A percentile compares a stretch with the other conserved stretches of the same genome.
phyloP scores from a whole-genome alignment of 2,329 filamentous ascomycete species.

The Dactylonectria estremocensis region DNA sequence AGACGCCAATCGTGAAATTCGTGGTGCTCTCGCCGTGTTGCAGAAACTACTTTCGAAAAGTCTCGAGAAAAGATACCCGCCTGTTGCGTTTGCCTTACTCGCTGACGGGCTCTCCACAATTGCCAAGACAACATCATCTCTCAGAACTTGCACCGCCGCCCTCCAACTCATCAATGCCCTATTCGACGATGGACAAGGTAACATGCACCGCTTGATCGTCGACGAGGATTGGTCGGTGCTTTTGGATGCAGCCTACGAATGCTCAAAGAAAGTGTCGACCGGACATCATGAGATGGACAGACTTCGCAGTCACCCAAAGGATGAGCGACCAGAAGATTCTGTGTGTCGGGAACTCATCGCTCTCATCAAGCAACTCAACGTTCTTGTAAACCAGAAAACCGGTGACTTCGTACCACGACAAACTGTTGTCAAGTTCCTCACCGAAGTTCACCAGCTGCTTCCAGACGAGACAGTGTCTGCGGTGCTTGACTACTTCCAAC shows the following conservation, averaged over 20 bases:
- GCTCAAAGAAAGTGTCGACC: constrained; percentile 56
- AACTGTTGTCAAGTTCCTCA: constrained; percentile 77
- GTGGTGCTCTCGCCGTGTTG: constrained; percentile 75
- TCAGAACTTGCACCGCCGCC: constrained; percentile 63
- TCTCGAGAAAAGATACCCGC: constrained; percentile 72
- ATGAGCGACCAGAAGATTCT: constrained; percentile 54
- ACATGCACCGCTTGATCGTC: constrained; percentile 69
- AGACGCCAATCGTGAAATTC: constrained; percentile 69
- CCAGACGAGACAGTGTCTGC: constrained; percentile 76
- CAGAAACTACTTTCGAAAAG: constrained; percentile 74
- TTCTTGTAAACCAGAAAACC: constrained; percentile 60
- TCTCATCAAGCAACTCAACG: constrained; percentile 66
- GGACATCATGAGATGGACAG: constrained; percentile 47
- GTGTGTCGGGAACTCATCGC: constrained; percentile 60
- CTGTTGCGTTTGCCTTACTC: constrained; percentile 71
- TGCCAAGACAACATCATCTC: constrained; percentile 60
- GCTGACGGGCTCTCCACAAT: constrained; percentile 71
- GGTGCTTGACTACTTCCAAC: constrained; percentile 77
- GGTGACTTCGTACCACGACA: constrained; percentile 75
- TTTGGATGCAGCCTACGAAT: constrained; percentile 72
- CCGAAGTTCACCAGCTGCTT: constrained; percentile 72
- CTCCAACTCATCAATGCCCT: constrained; percentile 70
- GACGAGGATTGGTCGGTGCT: constrained; percentile 78
- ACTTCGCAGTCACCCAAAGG: constrained; percentile 42
- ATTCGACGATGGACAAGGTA: constrained; percentile 67